Conservation (phyloP, 2,329 filamentous ascomycete genomes). For the Venturia carpophila region DNA sequence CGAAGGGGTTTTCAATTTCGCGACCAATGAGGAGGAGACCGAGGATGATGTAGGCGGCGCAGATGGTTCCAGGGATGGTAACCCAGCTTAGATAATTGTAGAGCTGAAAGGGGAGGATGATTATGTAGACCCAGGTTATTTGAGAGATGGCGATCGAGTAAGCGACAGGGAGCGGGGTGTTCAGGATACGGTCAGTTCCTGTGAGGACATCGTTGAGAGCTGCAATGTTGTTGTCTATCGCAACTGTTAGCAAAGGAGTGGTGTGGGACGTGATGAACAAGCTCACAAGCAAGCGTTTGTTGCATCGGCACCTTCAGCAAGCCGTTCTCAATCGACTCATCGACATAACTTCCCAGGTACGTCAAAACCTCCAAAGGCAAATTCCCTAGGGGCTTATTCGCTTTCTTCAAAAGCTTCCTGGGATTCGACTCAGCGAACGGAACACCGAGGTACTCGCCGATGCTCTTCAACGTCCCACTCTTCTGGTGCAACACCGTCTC, state of each 20-base stretch:
- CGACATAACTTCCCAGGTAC: conserved; percentile 60
- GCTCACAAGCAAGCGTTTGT: conserved; percentile 47
- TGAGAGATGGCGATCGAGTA: conserved; percentile 81
- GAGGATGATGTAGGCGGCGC: conserved; percentile 73
- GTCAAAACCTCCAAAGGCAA: conserved; percentile 75
- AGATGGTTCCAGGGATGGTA: conserved; percentile 61
- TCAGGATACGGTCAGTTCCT: conserved; percentile 68
- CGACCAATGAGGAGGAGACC: conserved; percentile 67
- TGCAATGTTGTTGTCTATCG: conserved; percentile 39
- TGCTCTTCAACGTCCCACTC: conserved; percentile 46
- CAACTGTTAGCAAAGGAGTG: background rate
- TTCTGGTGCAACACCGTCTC: conserved; percentile 24
- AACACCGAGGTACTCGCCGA: conserved; percentile 67
- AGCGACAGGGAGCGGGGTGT: conserved; percentile 73
- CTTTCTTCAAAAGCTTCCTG: conserved; percentile 65
- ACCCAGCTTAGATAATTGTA: conserved; percentile 57
- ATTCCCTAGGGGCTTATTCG: conserved; percentile 67
- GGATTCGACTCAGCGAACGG: conserved; percentile 73
- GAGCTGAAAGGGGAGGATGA: conserved; percentile 76
- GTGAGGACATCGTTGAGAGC: conserved; percentile 64
- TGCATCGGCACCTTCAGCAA: conserved; percentile 51
- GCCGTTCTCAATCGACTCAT: conserved; percentile 50
- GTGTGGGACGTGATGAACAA: background rate
- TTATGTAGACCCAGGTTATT: conserved; percentile 78
- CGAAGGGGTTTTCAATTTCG: conserved; percentile 82